phyloP scores from a whole-genome alignment of 192 early-diverging fungal species.

The Backusella luteola region DNA sequence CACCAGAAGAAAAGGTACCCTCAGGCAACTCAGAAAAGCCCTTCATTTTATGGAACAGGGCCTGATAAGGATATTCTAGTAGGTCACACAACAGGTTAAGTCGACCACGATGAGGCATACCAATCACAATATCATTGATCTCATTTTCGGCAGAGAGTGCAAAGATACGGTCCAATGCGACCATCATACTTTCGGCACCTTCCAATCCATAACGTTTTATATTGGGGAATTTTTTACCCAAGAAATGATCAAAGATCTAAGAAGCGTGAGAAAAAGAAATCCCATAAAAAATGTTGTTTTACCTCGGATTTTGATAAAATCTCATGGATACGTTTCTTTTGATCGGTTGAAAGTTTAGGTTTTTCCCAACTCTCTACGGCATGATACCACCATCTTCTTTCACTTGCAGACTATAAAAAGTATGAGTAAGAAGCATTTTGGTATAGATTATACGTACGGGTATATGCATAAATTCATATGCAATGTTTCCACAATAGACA shows the following conservation, averaged over 20 bases:
- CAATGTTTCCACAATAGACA: constrained; percentile 80
- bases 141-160: constrained; percentile 58
- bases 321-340: constrained; percentile 76
- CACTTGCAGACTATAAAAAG: constrained; percentile 60
- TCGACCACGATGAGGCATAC: constrained; percentile 97
- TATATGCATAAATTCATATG: constrained; percentile 94
- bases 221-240: constrained; percentile 95
- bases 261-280: background rate
- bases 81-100: constrained; percentile 91
- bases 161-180: constrained; percentile 87
- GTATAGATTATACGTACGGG: constrained; percentile 50
- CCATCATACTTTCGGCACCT: constrained; percentile 96
- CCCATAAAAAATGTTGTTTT: background rate
- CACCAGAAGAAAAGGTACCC: constrained; percentile 76
- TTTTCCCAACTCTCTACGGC: constrained; percentile 78
- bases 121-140: constrained; percentile 79
- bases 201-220: constrained; percentile 97
- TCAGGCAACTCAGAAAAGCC: constrained; percentile 90
- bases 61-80: constrained; percentile 74
- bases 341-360: constrained; percentile 47
- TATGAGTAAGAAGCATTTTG: background rate
- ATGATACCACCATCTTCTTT: constrained; percentile 87
- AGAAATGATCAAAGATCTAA: constrained; percentile 94
- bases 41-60: constrained; percentile 92
- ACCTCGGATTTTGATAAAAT: constrained; percentile 78